Evolutionary conservation across 331 rosid species (phyloP).

Genomic region (Pyracantha coccinea): DNA sequence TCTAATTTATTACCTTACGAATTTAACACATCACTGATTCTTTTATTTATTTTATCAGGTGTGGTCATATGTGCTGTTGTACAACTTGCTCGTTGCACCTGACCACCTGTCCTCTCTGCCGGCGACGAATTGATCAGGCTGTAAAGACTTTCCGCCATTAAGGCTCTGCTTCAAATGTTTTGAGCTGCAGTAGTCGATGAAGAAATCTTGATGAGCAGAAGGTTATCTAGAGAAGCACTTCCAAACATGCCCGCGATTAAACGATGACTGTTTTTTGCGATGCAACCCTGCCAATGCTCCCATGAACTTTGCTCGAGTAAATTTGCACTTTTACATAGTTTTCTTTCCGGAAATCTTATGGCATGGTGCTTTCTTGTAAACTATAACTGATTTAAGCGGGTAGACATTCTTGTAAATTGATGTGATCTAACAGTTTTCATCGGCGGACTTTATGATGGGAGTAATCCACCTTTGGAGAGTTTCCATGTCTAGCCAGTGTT

Average conservation of each 20-base stretch:
- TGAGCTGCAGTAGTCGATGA: constrained; percentile 3
- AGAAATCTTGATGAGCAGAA: background rate
- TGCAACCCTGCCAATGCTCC: background rate
- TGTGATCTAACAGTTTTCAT: background rate
- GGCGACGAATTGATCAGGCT: constrained; percentile 68
- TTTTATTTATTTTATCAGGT: constrained; percentile 45
- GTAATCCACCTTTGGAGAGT: no score
- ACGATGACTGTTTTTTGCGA: background rate
- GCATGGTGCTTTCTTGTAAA: constrained; percentile 7
- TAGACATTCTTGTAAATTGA: background rate
- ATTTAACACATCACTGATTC: constrained; percentile 6
- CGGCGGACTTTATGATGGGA: no score
- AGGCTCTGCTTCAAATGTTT: constrained; percentile 9
- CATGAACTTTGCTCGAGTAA: background rate
- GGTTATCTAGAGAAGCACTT: background rate
- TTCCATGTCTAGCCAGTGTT: no score
- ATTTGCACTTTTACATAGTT: background rate
- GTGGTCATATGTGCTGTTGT: constrained; percentile 99
- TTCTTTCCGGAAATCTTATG: background rate
- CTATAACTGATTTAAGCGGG: constrained; percentile 31
- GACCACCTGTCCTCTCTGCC: constrained; percentile 90
- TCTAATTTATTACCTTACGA: background rate
- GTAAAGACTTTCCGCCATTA: constrained; percentile 95
- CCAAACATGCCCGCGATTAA: background rate
- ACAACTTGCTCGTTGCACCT: constrained; percentile 73